Base-by-base conservation (phyloP, 768 basidiomycete genomes). In the Boletus eberwhitei region DNA sequence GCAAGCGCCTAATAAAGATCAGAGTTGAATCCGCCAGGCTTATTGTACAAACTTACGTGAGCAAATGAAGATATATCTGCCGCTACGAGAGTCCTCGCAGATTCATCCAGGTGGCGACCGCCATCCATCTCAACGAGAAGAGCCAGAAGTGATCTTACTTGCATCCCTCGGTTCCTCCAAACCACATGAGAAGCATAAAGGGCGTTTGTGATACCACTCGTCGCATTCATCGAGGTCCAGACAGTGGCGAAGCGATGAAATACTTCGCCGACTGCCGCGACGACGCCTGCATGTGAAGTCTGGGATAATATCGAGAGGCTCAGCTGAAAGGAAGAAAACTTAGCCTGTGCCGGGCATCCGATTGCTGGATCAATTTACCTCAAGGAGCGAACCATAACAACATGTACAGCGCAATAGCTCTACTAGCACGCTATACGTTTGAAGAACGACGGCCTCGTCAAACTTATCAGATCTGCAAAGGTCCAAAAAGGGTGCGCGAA, bases 201-300 rank as follows among this genome's bases (percentile, higher is more conserved):
- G 0, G 86, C 79, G 8, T 73, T 70, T 3, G 84, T 76, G 49
- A 92, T 84, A 0, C 63, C 70, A 19, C 74, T 72, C 56, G 80
- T 79, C 12, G 72, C 78, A 61, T 88, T 78, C 85, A 92, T 88
- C 55, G 86, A 88, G 13, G 81, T 80, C 90, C 89, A 93, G 45
- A 91, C 84, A 21, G 81, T 79, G 12, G 81, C 78, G 61, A 86
- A 86, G 8, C 86, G 82, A 55, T 83, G 79, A n/a, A 93, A 75
- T 5, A 83, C 84, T 58, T 87, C 84, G n/a, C 90, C 77, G 1
- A 88, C 79, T 0, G 81, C 79, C 4, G 76, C 75, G 26, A 90
- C 74, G 8, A 84, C 71, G 21, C 86, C 81, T 0, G 73, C 68
- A 34, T 80, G 76, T 5, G 73, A 73, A 3, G 81, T 76, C 58